Evolutionary conservation across 805 yeast genomes (phyloP).

Genomic region (Kodamaea hsintzibuensis): DNA sequence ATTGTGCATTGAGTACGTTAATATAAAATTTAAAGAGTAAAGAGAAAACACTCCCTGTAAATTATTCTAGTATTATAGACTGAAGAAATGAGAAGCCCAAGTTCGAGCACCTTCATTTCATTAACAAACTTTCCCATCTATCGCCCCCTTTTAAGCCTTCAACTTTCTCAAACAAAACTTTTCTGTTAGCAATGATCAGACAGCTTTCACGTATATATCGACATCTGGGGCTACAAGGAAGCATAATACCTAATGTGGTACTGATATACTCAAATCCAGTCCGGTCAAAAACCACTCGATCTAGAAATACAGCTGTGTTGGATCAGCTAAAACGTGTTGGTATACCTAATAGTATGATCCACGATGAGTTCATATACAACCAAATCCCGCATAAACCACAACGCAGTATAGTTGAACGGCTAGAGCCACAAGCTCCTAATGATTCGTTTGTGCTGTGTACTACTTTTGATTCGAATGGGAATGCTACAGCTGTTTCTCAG

Average conservation of each 20-base stretch:
- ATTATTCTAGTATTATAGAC: no score
- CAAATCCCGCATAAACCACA: not conserved
- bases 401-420: constrained; percentile 4
- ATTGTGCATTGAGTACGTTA: constrained; percentile 4
- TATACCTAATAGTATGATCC: constrained; percentile 7
- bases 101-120: not conserved
- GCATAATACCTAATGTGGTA: not conserved
- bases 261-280: not conserved
- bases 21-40: constrained; percentile 1
- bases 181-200: constrained; percentile 1
- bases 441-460: constrained; percentile 73
- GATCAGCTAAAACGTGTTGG: constrained; percentile 4
- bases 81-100: no score
- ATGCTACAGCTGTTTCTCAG: constrained; percentile 65
- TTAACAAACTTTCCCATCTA: not conserved
- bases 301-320: constrained; percentile 7
- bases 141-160: not conserved
- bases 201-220: constrained; percentile 6
- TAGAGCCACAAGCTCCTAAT: constrained; percentile 34
- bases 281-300: constrained; percentile 1
- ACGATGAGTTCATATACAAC: constrained; percentile 9
- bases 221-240: not conserved
- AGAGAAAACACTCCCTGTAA: not conserved
- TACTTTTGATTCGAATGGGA: constrained; percentile 69
- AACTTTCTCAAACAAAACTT: not conserved